Percentiles rank a stretch among this genome's conserved stretches.
Conservation (phyloP, 1,139 yeast species). For the Magnusiomyces suaveolens region DNA sequence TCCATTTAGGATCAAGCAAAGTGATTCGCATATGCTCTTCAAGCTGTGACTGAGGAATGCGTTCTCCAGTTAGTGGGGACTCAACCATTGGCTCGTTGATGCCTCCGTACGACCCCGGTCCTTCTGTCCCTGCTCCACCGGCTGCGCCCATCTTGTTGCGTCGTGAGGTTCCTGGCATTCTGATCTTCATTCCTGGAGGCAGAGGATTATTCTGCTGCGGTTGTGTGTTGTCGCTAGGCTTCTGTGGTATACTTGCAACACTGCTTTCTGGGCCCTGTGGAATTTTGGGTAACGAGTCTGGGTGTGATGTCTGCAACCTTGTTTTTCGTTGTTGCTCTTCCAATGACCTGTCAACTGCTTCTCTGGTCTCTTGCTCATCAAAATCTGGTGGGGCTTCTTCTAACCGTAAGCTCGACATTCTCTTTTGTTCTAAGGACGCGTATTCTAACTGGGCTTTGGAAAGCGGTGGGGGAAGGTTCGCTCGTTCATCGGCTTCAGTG, state of each 20-base stretch:
- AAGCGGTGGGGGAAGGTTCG: slow-evolving; percentile 53
- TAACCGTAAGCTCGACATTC: slow-evolving; percentile 23
- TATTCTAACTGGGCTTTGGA: slow-evolving; percentile 51
- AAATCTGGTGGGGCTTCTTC: slow-evolving; percentile 37
- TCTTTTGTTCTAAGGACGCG: slow-evolving; percentile 48
- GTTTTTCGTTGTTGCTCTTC: slow-evolving; percentile 13
- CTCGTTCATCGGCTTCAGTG: slow-evolving; percentile 53
- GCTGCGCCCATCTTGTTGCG: slow-evolving; percentile 28
- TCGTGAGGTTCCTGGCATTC: slow-evolving; percentile 61
- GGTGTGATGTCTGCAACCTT: neutral
- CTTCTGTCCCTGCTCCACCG: neutral
- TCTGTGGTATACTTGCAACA: neutral
- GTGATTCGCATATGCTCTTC: slow-evolving; percentile 65
- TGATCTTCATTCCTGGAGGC: slow-evolving; percentile 41
- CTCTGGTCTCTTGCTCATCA: slow-evolving; percentile 18
- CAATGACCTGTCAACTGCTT: slow-evolving; percentile 10
- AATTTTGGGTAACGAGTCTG: slow-evolving; percentile 1
- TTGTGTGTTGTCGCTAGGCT: neutral
- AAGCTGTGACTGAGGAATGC: slow-evolving; percentile 62
- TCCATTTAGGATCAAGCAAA: slow-evolving; percentile 69
- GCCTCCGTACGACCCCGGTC: slow-evolving; percentile 5
- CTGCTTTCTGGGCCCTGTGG: slow-evolving; percentile 9
- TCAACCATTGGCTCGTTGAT: slow-evolving; percentile 38
- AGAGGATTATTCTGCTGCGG: neutral
- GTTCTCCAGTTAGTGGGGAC: slow-evolving; percentile 66